Conservation (phyloP, 768 basidiomycete genomes). For the Trametes cubensis region DNA sequence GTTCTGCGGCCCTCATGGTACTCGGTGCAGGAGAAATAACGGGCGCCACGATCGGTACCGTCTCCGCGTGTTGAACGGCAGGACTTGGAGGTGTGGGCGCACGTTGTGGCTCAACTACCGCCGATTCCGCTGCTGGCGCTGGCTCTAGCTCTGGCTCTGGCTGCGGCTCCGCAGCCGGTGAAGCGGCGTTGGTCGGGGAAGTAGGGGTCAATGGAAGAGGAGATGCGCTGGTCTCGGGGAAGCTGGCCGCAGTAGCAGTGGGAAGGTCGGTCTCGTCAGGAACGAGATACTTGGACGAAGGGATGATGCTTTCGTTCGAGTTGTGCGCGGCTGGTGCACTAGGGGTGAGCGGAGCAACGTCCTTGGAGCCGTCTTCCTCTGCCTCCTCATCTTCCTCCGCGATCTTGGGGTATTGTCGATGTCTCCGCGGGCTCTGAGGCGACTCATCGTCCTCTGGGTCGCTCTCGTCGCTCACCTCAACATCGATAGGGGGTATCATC, state of each 20-base stretch:
- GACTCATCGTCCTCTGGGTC: conserved; percentile 60
- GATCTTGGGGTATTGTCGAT: conserved; percentile 56
- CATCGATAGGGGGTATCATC: conserved; percentile 65
- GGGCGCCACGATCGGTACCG: conserved; percentile 6
- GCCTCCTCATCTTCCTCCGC: conserved; percentile 72
- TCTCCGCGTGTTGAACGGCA: conserved; percentile 11
- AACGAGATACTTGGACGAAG: conserved; percentile 38
- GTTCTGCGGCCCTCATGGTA: conserved; percentile 23
- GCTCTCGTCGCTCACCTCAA: conserved; percentile 80
- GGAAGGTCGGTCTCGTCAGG: conserved; percentile 31
- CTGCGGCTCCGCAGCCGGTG: conserved; percentile 11
- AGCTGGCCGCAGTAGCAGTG: conserved; percentile 35
- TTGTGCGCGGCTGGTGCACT: neutral
- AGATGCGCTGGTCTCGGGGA: conserved; percentile 25
- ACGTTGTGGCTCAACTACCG: conserved; percentile 2
- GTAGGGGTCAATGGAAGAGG: neutral
- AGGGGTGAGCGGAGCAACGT: neutral
- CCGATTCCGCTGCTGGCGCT: conserved; percentile 5
- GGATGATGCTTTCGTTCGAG: conserved; percentile 28
- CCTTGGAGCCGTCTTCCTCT: conserved; percentile 30
- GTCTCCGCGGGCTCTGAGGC: conserved; percentile 19
- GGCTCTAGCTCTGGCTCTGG: conserved; percentile 4
- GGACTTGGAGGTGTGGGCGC: conserved; percentile 17
- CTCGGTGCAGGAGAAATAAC: conserved; percentile 21
- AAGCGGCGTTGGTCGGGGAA: neutral